Percentiles rank a stretch among this genome's conserved stretches.
These are phyloP conservation scores for Parmelia sp. DNA, from an alignment of 495 filamentous ascomycete species.

Conservation along the genomic window DNA sequence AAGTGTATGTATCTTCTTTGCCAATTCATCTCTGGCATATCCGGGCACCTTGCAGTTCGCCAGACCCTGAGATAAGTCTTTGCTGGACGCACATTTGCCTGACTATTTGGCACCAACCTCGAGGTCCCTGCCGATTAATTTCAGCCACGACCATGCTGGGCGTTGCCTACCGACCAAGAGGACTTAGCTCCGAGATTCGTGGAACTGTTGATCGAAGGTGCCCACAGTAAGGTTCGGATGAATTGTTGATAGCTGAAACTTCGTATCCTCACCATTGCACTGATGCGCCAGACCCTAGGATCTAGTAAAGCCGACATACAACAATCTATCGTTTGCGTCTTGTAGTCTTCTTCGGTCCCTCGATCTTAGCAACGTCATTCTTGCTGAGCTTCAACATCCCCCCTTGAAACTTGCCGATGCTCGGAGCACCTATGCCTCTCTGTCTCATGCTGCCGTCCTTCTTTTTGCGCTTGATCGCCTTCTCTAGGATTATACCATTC, in stretches of 20 bases:
- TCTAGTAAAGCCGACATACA: neutral
- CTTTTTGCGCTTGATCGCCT: conserved; percentile 39
- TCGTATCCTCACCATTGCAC: neutral
- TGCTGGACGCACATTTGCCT: neutral
- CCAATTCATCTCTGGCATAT: neutral
- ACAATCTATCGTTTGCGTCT: conserved; percentile 19
- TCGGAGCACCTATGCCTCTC: conserved; percentile 64
- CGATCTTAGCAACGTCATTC: conserved; percentile 66
- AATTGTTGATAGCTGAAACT: neutral
- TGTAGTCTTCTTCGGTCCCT: conserved; percentile 39
- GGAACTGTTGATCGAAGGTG: neutral
- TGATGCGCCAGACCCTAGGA: neutral
- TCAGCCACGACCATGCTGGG: neutral
- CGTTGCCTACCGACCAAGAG: neutral
- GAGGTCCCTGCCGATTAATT: neutral
- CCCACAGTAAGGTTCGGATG: neutral
- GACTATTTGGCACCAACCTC: neutral
- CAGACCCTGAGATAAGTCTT: neutral
- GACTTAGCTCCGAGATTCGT: neutral
- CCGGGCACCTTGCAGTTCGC: neutral
- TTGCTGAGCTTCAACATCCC: conserved; percentile 74
- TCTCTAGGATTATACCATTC: conserved; percentile 84
- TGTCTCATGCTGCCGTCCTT: conserved; percentile 47
- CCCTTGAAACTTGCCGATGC: conserved; percentile 70
- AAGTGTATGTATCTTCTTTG: neutral